These are phyloP conservation scores for Fraxinus greggii DNA, from an alignment of 305 asterid species.

Conservation along the genomic window DNA sequence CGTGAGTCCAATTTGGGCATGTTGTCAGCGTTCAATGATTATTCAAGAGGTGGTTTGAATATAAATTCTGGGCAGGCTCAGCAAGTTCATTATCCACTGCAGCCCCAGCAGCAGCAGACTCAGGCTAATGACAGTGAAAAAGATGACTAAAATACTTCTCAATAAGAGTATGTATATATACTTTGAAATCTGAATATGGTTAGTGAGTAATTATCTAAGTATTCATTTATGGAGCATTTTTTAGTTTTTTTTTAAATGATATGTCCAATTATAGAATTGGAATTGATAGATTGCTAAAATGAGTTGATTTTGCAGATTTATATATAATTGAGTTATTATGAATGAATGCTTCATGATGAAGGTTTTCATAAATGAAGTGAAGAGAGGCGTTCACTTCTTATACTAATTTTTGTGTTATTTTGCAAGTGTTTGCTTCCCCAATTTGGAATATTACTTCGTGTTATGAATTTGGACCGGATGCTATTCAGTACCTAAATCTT, in stretches of 20 bases:
- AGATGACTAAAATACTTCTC: slow-evolving; percentile 55
- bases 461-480: too few species aligned
- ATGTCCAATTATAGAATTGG: not conserved
- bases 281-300: not conserved
- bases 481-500: too few species aligned
- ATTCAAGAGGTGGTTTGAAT: slow-evolving; percentile 51
- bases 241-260: not conserved
- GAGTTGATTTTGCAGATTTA: not conserved
- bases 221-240: not conserved
- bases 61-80: slow-evolving; percentile 46
- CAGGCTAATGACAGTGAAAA: slow-evolving; percentile 53
- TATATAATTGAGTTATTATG: not conserved
- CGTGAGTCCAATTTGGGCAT: slow-evolving; percentile 66
- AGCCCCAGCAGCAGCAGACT: slow-evolving; percentile 32
- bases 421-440: too few species aligned
- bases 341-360: not conserved
- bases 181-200: not conserved
- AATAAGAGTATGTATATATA: slow-evolving; percentile 18
- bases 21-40: slow-evolving; percentile 58
- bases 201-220: not conserved
- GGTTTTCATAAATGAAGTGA: not conserved
- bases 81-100: slow-evolving; percentile 30
- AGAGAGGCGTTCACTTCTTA: not conserved
- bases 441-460: too few species aligned
- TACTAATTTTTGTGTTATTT: too few species aligned